Conservation (phyloP, 2,329 filamentous ascomycete genomes). For the Fusarium dlaminii region DNA sequence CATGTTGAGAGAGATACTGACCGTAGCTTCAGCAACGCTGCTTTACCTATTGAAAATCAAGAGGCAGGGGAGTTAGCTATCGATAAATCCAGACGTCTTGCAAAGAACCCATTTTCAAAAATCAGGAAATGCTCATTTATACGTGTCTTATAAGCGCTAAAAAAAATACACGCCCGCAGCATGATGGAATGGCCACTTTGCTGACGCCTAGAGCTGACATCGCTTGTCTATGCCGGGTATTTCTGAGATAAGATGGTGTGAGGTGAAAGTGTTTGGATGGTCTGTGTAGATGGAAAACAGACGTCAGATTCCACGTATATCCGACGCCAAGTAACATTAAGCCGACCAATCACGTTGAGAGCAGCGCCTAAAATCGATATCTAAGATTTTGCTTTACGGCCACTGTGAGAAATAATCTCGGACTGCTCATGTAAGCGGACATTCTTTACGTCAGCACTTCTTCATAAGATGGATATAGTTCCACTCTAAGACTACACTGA, state of each 20-base stretch:
- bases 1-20: not conserved
- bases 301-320: not conserved
- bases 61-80: too few relatives aligned
- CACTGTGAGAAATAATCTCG: not conserved
- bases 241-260: not conserved
- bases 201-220: not conserved
- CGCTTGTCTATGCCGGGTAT: not conserved
- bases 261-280: conserved; percentile 1
- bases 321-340: not conserved
- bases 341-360: not conserved
- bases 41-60: too few relatives aligned
- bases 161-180: not conserved
- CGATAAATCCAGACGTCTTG: too few relatives aligned
- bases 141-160: conserved; percentile 11
- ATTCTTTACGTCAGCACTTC: not conserved
- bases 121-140: not conserved
- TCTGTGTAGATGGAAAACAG: not conserved
- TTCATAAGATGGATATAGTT: not conserved
- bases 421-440: not conserved
- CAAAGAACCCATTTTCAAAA: not conserved
- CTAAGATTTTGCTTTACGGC: not conserved
- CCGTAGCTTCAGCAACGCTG: not conserved
- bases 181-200: not conserved
- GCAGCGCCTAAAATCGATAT: not conserved
- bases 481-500: not conserved